phyloP scores from a whole-genome alignment of 2,329 filamentous ascomycete genomes.

The Xylaria sp. region DNA sequence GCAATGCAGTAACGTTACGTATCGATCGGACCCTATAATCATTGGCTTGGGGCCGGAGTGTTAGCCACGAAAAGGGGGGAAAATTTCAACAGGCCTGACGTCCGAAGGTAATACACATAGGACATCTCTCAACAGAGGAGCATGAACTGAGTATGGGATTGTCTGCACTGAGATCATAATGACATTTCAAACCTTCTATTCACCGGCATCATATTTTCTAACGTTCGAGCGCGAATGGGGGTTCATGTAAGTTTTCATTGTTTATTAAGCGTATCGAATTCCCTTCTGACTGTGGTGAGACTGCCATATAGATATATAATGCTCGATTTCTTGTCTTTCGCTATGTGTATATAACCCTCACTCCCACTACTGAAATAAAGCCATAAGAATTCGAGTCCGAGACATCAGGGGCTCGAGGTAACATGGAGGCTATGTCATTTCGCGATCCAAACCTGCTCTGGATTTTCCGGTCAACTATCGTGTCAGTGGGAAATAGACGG shows the following conservation, averaged over 20 bases:
- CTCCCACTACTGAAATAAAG: not conserved
- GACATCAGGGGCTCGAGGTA: not conserved
- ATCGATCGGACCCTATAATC: too few relatives aligned
- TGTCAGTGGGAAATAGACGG: not conserved
- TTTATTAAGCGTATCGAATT: not conserved
- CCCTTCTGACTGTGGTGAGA: not conserved
- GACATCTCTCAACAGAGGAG: too few relatives aligned
- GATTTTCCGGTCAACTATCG: too few relatives aligned
- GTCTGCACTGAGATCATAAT: too few relatives aligned
- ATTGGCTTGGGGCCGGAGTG: too few relatives aligned
- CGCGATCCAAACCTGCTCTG: not conserved
- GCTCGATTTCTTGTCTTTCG: not conserved
- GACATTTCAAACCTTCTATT: not conserved
- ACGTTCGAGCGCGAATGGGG: not conserved
- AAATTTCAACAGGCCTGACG: too few relatives aligned
- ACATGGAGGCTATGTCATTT: not conserved
- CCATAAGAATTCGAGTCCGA: not conserved
- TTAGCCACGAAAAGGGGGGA: too few relatives aligned
- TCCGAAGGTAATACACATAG: too few relatives aligned
- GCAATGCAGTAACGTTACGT: too few relatives aligned
- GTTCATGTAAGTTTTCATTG: not conserved
- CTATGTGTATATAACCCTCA: too few relatives aligned
- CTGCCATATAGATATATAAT: not conserved
- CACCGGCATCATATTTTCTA: not conserved
- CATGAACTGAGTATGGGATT: too few relatives aligned